Base-by-base conservation (phyloP, 805 yeast species). In the Zygotorulaspora danielsina region DNA sequence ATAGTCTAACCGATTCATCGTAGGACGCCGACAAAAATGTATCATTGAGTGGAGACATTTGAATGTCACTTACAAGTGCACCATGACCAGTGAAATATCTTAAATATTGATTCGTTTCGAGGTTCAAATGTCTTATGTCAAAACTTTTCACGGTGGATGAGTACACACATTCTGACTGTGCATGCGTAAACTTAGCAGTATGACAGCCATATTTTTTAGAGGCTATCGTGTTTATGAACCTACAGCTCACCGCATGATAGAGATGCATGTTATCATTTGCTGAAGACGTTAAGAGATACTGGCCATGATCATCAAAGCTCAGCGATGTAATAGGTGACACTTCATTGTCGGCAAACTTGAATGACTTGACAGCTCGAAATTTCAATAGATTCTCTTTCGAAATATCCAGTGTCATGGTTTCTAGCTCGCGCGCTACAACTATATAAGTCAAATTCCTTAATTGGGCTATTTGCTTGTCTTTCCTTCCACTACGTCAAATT, bases 181-280 rank as follows among this genome's bases (percentile, higher is more conserved):
- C 72, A 54, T 83, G 94, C 1, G 96, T 79, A 60, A 93, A 93
- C 32, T 78, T 71, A 2, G 96, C 96, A 26, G 85, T 64, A 54
- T 86, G 88, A 41, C 88, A 84, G 1, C 98, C 98, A 53, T 93
- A 93, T 57, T 93, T 93, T 64, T 88, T 89, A 19, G 93, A 81
- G 43, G 76, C 81, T 6, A 85, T 73, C 3, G 87, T 76, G 51
- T 81, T 84, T 31, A 72, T 53, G 46, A 79, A 83, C 38, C 73
- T 69, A 5, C 96, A 97, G 22, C 74, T 65, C 13, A 75, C 67
- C n/a, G 73, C 67, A 63, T 90, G 95, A 59, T 87, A 90, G 13
- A 93, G 65, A 53, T 87, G 94, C 52, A 93, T 79, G 18, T 84
- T 71, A 55, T 86, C 90, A 63, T 85, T 94, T 5, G 79, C 77